Evolutionary conservation across 371 early-diverging fungal genomes (phyloP), one percentile per base, ranked within the genome.

Genomic region (Umbelopsis sp.): DNA sequence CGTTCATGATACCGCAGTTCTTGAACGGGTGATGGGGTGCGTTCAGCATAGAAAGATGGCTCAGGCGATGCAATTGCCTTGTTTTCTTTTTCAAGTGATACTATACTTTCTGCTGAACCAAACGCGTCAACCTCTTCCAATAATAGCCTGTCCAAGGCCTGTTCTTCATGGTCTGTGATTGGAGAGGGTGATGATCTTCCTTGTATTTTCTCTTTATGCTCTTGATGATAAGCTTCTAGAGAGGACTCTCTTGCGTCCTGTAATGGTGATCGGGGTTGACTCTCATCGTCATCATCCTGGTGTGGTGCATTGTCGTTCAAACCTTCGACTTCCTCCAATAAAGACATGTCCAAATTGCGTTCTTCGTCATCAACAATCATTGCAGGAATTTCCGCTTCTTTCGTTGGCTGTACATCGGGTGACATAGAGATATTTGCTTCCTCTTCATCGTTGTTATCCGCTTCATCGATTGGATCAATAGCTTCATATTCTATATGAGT

Each of bases 121-220:
- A 57, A 57, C 4, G 57, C 57, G 29, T 57, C 57, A 37, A 57
- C 57, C 29, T 57, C 57, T 35, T 57, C 18, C 57, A 57, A 14
- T 14, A 57, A 18, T 18, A 57, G 12, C 5, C n/a, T 29, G 29
- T 57, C 57, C 35, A 57, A 18, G 18, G 57, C 38, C 2, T 35
- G 57, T 29, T 57, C 57, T 57, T 57, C 57, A 5, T 37, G 35
- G 5, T 57, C 57, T 32, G 16, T 16, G 32, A 5, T 14, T 3
- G 57, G 29, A 29, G 29, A 18, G 5, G 57, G n/a, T 4, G 57
- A 1, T 35, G 18, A 12, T 18, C 57, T 9, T 7, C 1, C 35
- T 25, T 35, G 12, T 4, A 7, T 32, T 14, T 29, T 35, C 16
- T 29, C 6, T 20, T 48, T 48, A 48, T 20, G 18, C 48, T 48